phyloP scores from a whole-genome alignment of 768 basidiomycete genomes.

The Pleurotus tuoliensis region DNA sequence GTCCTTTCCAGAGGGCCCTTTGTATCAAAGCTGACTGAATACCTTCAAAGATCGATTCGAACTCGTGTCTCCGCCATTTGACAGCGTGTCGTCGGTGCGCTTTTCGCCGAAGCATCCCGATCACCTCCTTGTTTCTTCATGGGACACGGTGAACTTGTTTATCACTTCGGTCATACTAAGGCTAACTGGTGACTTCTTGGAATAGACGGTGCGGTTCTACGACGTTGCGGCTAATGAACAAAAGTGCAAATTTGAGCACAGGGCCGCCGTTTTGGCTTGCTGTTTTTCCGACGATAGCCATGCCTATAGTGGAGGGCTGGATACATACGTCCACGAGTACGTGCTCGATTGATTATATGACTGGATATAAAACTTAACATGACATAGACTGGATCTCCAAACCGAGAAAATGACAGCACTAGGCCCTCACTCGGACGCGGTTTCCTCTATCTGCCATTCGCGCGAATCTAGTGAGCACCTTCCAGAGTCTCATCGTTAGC shows the following conservation, averaged over 20 bases:
- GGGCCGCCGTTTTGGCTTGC: slow-evolving; percentile 84
- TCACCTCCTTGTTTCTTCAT: slow-evolving; percentile 79
- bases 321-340: slow-evolving; percentile 13
- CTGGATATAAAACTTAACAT: neutral
- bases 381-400: slow-evolving; percentile 67
- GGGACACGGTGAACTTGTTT: slow-evolving; percentile 65
- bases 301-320: slow-evolving; percentile 24
- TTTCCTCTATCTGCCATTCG: slow-evolving; percentile 75
- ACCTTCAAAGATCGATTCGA: slow-evolving; percentile 9
- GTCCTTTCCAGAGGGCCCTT: neutral
- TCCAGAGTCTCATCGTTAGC: neutral
- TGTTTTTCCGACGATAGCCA: slow-evolving; percentile 64
- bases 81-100: slow-evolving; percentile 76
- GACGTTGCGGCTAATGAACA: slow-evolving; percentile 66
- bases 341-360: neutral
- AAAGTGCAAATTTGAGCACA: slow-evolving; percentile 82
- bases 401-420: slow-evolving; percentile 69
- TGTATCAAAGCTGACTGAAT: neutral
- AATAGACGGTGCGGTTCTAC: slow-evolving; percentile 35
- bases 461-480: slow-evolving; percentile 53
- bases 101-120: slow-evolving; percentile 81
- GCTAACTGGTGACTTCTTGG: neutral
- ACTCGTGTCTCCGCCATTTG: slow-evolving; percentile 70
- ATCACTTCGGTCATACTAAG: slow-evolving; percentile 6
- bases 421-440: slow-evolving; percentile 77